phyloP scores from a whole-genome alignment of 2,329 filamentous ascomycete species.

The Fusarium chuoi region DNA sequence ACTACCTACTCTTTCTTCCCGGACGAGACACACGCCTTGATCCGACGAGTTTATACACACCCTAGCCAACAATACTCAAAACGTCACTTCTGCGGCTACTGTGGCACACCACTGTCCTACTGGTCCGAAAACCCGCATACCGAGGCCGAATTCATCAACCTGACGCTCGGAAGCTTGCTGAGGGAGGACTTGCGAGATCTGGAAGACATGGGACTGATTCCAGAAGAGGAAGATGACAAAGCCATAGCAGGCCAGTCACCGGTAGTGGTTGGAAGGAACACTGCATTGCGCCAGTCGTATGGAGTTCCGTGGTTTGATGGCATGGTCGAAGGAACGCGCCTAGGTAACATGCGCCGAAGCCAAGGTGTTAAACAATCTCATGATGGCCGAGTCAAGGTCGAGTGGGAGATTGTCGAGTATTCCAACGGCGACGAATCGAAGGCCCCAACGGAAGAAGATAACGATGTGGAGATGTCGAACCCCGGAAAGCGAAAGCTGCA shows the following conservation, averaged over 20 bases:
- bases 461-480: constrained; percentile 49
- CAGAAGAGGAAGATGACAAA: constrained; percentile 53
- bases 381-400: constrained; percentile 74
- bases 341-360: constrained; percentile 75
- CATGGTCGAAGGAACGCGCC: constrained; percentile 78
- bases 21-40: constrained; percentile 76
- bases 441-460: constrained; percentile 44
- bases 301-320: constrained; percentile 88
- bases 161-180: constrained; percentile 82
- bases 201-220: constrained; percentile 79
- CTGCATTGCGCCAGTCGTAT: constrained; percentile 65
- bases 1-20: constrained; percentile 79
- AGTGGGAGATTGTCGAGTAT: constrained; percentile 89
- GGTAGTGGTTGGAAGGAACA: constrained; percentile 42
- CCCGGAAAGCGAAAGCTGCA: constrained; percentile 65
- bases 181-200: constrained; percentile 77
- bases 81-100: constrained; percentile 90
- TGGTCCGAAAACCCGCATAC: constrained; percentile 79
- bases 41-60: constrained; percentile 74
- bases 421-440: constrained; percentile 52
- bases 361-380: constrained; percentile 63
- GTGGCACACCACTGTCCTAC: constrained; percentile 84
- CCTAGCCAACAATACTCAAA: constrained; percentile 67
- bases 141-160: constrained; percentile 81
- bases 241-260: constrained; percentile 3